Conservation (phyloP, 148 eudicot species). For the Vaccinium corymbosum region DNA sequence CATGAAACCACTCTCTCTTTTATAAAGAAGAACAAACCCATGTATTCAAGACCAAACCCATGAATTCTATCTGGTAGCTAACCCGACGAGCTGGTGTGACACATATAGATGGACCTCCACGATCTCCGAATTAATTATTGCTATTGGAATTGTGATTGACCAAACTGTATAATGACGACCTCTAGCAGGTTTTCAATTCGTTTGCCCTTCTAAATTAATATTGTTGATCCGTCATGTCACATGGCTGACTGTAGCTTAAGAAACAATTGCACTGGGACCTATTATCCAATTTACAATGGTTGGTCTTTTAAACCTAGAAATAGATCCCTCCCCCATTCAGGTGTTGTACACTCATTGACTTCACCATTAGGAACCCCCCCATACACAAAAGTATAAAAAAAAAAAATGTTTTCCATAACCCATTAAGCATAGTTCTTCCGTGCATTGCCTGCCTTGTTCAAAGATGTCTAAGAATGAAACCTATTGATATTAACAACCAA, state of each 20-base stretch:
- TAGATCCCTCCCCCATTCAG: not conserved
- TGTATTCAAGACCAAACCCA: too few species aligned
- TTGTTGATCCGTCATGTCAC: not conserved
- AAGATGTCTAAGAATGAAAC: conserved; percentile 1
- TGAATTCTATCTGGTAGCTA: too few species aligned
- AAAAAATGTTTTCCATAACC: not conserved
- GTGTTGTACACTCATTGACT: not conserved
- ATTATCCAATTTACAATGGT: not conserved
- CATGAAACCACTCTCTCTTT: not conserved
- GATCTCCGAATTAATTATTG: not conserved
- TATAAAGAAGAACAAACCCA: not conserved
- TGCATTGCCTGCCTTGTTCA: not conserved
- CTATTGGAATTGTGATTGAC: not conserved
- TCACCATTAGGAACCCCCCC: not conserved
- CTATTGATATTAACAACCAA: not conserved
- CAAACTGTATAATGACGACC: not conserved
- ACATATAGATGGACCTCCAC: not conserved
- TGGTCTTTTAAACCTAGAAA: not conserved
- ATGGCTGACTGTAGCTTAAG: not conserved
- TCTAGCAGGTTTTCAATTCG: not conserved
- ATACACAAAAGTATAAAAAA: not conserved
- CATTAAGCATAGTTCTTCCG: not conserved
- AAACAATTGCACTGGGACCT: not conserved
- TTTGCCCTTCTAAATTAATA: not conserved
- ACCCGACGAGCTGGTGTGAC: not conserved